Evolutionary conservation across 1,284 basidiomycete species (phyloP).

Genomic region (Papiliotrema fonsecae): DNA sequence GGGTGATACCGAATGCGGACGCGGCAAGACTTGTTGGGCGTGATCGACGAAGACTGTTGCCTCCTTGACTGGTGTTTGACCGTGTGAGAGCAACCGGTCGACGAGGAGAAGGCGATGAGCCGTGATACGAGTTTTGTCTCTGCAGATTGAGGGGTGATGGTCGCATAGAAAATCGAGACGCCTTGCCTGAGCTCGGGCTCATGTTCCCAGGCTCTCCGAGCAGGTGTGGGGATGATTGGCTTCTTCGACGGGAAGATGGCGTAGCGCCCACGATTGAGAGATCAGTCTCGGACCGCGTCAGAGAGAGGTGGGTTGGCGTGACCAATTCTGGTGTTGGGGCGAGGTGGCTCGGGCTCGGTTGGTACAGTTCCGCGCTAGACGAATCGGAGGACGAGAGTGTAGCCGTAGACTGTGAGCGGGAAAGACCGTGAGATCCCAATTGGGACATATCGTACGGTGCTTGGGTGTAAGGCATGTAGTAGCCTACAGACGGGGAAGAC

Average conservation of each 20-base stretch:
- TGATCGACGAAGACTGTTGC: conserved; percentile 13
- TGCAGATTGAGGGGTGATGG: conserved; percentile 25
- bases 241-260: conserved; percentile 24
- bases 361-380: conserved; percentile 25
- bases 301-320: conserved; percentile 12
- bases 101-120: conserved; percentile 31
- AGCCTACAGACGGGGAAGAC: conserved; percentile 11
- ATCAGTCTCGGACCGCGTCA: conserved; percentile 27
- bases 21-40: conserved; percentile 32
- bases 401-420: conserved; percentile 35
- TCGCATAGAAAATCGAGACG: conserved; percentile 19
- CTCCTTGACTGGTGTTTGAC: conserved; percentile 25
- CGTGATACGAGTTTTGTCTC: conserved; percentile 38
- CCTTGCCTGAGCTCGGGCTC: conserved; percentile 35
- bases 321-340: conserved; percentile 1
- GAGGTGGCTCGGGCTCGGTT: conserved; percentile 8
- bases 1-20: conserved; percentile 41
- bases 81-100: conserved; percentile 20
- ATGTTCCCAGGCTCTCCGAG: conserved; percentile 16
- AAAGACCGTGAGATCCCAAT: conserved; percentile 15
- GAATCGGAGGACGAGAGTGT: conserved; percentile 36
- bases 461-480: conserved; percentile 16
- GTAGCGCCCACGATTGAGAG: conserved; percentile 19
- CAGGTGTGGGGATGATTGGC: conserved; percentile 36
- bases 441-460: conserved; percentile 14